Conservation (phyloP, 1,284 basidiomycete genomes). For the Trichosporon sp. region DNA sequence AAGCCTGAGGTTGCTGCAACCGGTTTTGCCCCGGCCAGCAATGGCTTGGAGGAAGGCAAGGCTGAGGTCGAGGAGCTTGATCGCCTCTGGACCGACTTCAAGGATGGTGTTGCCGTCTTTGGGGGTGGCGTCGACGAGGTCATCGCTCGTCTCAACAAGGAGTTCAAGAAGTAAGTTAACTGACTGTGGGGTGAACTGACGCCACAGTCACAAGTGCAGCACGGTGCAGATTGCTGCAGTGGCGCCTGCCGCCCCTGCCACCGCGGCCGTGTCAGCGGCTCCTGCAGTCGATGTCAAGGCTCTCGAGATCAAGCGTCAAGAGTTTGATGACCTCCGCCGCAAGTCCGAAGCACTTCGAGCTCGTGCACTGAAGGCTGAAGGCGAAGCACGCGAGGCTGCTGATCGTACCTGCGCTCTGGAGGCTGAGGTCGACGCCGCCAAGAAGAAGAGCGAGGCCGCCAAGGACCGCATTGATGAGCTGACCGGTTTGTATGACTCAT, state of each 20-base stretch:
- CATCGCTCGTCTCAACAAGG: neutral
- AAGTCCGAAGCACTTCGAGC: neutral
- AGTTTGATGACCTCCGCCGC: constrained; percentile 18
- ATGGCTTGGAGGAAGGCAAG: neutral
- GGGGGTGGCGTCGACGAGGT: constrained; percentile 20
- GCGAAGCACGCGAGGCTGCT: neutral
- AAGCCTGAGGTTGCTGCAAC: neutral
- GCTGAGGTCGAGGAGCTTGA: constrained; percentile 16
- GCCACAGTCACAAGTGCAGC: constrained; percentile 19
- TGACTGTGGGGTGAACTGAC: neutral
- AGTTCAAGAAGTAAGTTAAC: constrained; percentile 17
- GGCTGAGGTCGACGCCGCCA: neutral
- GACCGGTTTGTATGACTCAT: neutral
- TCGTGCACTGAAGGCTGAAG: constrained; percentile 12
- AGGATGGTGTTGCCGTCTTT: neutral
- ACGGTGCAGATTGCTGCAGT: neutral
- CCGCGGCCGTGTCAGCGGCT: neutral
- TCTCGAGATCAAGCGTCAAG: neutral
- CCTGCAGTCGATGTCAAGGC: neutral
- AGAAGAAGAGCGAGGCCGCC: neutral
- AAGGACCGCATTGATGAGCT: constrained; percentile 9
- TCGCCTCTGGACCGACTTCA: constrained; percentile 5
- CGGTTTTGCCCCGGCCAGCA: neutral
- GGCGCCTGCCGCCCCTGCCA: neutral
- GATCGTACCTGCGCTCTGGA: neutral